Evolutionary conservation across 2,329 filamentous ascomycete species (phyloP), one percentile per base, ranked within the genome.

Genomic region (Trichophyton schoenleinii): DNA sequence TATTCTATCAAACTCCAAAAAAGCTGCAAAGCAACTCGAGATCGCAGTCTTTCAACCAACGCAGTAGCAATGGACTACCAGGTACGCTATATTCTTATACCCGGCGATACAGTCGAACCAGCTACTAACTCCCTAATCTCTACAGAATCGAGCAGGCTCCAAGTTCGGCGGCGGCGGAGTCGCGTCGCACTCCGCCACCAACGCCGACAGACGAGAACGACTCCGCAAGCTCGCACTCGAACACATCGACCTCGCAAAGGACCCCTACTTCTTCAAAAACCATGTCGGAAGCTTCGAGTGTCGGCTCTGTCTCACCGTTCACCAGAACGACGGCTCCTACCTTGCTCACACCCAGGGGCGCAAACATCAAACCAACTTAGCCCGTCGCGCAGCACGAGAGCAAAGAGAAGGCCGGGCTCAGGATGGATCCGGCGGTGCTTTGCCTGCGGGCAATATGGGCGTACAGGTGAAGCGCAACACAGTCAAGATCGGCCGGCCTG

Each of bases 201-300:
- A 97, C 76, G 92, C 94, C 66, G 94, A 97, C 82, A 90, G 94
- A 63, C 89, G 94, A 73, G 94, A 99, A 76, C 91, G 94, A 65
- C 87, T 99, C 44, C 91, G 92, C 75, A 96, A 96, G 79, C 91
- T 99, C 72, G 94, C 94, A 62, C 89, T 99, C 71, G 94, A 99
- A 78, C 95, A 91, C 61, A 99, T 99, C 81, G 92, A 97, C 79
- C 88, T 97, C 65, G 94, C 97, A 78, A 97, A 96, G 78, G 94
- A 99, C 78, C 94, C 94, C 0, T 99, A 97, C 83, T 96, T 97
- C 81, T 99, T 99, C 86, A 95, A 95, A 76, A 99, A 99, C 80
- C 92, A 99, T 76, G 89, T 97, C 69, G 94, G 94, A 71, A 94
- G 88, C 71, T 99, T 96, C 77, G 94, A 99, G 77, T 99, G 94